A percentile compares a stretch with the other conserved stretches of the same genome.
These are phyloP conservation scores for Corinectria fuckeliana DNA, from an alignment of 2,329 filamentous ascomycete species.

Conservation along the genomic window DNA sequence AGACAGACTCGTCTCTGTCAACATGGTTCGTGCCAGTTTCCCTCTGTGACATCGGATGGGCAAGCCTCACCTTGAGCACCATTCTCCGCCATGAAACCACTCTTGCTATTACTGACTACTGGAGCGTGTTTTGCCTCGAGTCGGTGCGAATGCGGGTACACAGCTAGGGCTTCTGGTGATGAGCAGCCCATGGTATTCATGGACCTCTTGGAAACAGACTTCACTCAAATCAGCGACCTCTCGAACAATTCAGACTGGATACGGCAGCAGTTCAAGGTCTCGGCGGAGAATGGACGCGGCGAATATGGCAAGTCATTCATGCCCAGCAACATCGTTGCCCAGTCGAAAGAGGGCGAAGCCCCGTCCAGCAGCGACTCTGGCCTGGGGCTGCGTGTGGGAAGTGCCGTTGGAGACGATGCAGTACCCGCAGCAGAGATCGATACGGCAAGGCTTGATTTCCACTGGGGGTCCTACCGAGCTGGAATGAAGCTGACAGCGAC, in stretches of 20 bases:
- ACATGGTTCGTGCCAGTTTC: not conserved
- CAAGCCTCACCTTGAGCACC: not conserved
- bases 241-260: conserved; percentile 66
- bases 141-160: conserved; percentile 77
- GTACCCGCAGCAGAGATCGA: conserved; percentile 71
- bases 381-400: conserved; percentile 63
- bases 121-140: conserved; percentile 40
- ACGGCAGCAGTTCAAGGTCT: conserved; percentile 71
- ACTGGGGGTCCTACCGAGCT: conserved; percentile 74
- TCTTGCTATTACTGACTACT: conserved; percentile 12
- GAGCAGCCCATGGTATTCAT: conserved; percentile 63
- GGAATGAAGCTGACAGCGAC: conserved; percentile 68
- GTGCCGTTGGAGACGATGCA: conserved; percentile 53
- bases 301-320: conserved; percentile 70
- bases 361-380: conserved; percentile 56
- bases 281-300: conserved; percentile 63
- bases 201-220: conserved; percentile 75
- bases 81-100: conserved; percentile 14
- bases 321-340: conserved; percentile 62
- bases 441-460: conserved; percentile 64
- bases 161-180: conserved; percentile 53
- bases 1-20: too few relatives aligned
- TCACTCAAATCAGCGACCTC: conserved; percentile 61
- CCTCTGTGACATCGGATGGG: too few relatives aligned
- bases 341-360: conserved; percentile 48